Percentiles rank a stretch among this genome's conserved stretches.
These are phyloP conservation scores for Galium porrigens DNA, from an alignment of 305 asterid species.

Conservation along the genomic window DNA sequence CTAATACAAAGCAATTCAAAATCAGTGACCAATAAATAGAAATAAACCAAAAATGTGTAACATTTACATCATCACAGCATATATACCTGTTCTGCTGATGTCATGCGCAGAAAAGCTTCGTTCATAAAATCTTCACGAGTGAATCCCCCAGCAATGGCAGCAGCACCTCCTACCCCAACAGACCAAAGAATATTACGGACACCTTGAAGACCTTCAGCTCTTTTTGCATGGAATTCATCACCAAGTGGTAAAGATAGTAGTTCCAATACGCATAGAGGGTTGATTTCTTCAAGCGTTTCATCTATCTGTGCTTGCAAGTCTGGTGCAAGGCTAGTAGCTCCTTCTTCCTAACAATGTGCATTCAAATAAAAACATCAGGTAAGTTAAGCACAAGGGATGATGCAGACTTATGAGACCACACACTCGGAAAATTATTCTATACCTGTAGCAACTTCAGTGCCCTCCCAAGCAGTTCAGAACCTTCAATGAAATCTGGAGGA, in stretches of 20 bases:
- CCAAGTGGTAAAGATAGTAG: constrained; percentile 70
- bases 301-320: constrained; percentile 89
- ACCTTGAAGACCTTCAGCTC: constrained; percentile 86
- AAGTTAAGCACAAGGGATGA: not conserved
- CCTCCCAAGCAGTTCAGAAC: constrained; percentile 81
- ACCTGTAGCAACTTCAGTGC: constrained; percentile 85
- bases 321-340: constrained; percentile 85
- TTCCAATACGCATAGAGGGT: constrained; percentile 66
- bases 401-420: constrained; percentile 10
- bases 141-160: constrained; percentile 78
- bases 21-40: not conserved
- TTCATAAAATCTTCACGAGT: constrained; percentile 96
- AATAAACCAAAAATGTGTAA: constrained; percentile 4
- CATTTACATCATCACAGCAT: not conserved
- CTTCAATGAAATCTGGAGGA: constrained; percentile 76
- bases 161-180: constrained; percentile 97
- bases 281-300: constrained; percentile 83
- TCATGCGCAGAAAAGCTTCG: constrained; percentile 71
- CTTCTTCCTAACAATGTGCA: constrained; percentile 61
- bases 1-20: constrained; percentile 19
- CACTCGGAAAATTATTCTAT: not conserved
- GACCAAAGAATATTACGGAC: constrained; percentile 87
- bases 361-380: not conserved
- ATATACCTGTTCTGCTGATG: constrained; percentile 86
- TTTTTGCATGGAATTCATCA: constrained; percentile 49